A percentile compares a stretch with the other conserved stretches of the same genome.
phyloP scores from a whole-genome alignment of 2,329 filamentous ascomycete species.

The Bretziella fagacearum region DNA sequence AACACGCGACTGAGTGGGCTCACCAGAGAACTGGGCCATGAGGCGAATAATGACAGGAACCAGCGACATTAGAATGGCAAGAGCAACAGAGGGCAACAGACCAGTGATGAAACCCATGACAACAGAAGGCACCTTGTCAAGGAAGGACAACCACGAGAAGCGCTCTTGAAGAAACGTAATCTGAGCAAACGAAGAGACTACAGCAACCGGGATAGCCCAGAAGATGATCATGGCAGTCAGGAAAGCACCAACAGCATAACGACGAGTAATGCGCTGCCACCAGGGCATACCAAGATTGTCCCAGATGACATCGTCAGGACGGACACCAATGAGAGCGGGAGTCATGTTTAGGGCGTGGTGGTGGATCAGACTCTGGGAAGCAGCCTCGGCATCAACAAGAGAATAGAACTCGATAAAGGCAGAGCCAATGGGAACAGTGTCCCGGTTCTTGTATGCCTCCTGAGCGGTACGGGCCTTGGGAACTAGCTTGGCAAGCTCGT shows the following conservation, averaged over 20 bases:
- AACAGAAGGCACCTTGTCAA: constrained; percentile 49
- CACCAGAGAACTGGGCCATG: constrained; percentile 64
- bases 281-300: constrained; percentile 64
- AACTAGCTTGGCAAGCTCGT: constrained; percentile 35
- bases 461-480: constrained; percentile 52
- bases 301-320: constrained; percentile 77
- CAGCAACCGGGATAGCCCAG: constrained; percentile 59
- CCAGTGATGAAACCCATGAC: constrained; percentile 73
- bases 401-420: constrained; percentile 83
- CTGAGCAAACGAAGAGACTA: constrained; percentile 77
- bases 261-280: constrained; percentile 67
- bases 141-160: constrained; percentile 54
- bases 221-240: constrained; percentile 70
- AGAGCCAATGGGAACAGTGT: constrained; percentile 50
- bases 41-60: constrained; percentile 58
- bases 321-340: constrained; percentile 67
- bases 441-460: constrained; percentile 45
- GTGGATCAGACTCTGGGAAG: constrained; percentile 73
- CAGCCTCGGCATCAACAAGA: constrained; percentile 69
- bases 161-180: constrained; percentile 50
- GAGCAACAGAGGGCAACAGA: constrained; percentile 60
- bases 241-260: constrained; percentile 51
- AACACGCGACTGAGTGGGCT: constrained; percentile 60
- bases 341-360: constrained; percentile 77
- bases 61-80: constrained; percentile 72